These are phyloP conservation scores for Echites panduratus DNA, from an alignment of 257 asterid species.

Conservation along the genomic window DNA sequence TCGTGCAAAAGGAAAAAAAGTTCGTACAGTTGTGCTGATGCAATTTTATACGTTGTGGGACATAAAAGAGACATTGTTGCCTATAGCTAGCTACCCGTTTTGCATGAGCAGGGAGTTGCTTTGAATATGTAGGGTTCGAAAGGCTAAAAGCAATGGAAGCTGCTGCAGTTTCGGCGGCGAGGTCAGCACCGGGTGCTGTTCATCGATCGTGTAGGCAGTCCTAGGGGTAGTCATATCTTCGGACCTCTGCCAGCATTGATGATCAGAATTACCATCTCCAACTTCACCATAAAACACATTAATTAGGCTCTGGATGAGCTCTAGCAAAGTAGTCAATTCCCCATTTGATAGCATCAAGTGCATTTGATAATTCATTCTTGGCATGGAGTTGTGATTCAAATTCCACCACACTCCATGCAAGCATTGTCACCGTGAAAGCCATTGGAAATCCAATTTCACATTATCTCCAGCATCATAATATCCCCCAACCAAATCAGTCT, in stretches of 20 bases:
- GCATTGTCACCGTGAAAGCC: slow-evolving; percentile 44
- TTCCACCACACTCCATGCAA: slow-evolving; percentile 40
- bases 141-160: slow-evolving; percentile 42
- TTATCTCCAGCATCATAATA: slow-evolving; percentile 47
- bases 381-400: slow-evolving; percentile 21
- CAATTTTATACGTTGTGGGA: too few relatives aligned
- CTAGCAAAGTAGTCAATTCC: slow-evolving; percentile 43
- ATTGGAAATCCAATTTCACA: slow-evolving; percentile 40
- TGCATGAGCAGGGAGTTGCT: slow-evolving; percentile 41
- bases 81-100: too few relatives aligned
- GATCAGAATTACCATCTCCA: slow-evolving; percentile 53
- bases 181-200: slow-evolving; percentile 45
- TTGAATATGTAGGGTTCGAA: slow-evolving; percentile 38
- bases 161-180: slow-evolving; percentile 60
- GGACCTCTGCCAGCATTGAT: slow-evolving; percentile 58
- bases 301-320: slow-evolving; percentile 23
- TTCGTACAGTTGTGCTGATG: too few relatives aligned
- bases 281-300: slow-evolving; percentile 28
- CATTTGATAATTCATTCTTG: slow-evolving; percentile 23
- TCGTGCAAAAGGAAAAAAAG: too few relatives aligned
- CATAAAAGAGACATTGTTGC: too few relatives aligned
- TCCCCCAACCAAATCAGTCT: slow-evolving; percentile 46
- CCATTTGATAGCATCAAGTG: slow-evolving; percentile 31
- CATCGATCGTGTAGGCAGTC: slow-evolving; percentile 39
- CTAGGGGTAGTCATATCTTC: slow-evolving; percentile 61